Base-by-base conservation (phyloP, 2,329 filamentous ascomycete genomes). In the Talaromyces piceae region DNA sequence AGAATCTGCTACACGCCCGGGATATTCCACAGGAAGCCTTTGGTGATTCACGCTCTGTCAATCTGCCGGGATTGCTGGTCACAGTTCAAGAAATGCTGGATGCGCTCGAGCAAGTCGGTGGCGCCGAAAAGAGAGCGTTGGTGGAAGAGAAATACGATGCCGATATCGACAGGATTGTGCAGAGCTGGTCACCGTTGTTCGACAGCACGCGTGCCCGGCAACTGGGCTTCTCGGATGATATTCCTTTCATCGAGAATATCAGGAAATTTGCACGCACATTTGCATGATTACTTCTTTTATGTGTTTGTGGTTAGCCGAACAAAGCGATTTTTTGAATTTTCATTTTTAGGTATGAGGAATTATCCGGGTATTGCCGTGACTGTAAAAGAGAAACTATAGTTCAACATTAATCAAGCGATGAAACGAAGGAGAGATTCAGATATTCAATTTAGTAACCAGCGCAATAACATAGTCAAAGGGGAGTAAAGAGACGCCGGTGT, bases 11-110 rank as follows among this genome's bases (percentile, higher is more conserved):
- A 25, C 73, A 77, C 58, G 76, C 77, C 4, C 68, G 76, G 47
- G 70, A 71, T 16, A 62, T 82, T 20, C 71, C 74, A 2, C 70
- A 65, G 27, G 77, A 79, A 57, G 71, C 68, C 23, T 76, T 81
- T 65, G 74, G 77, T 45, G 74, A 74, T 50, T 71, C 78, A 33
- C 72, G 78, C 50, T 73, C 80, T 1, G 66, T 78, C 11, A 75
- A 77, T 62, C 61, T 82, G 44, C 79, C 79, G 0, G 79, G 79
- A 55, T 62, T 81, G 51, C 73, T 76, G 41, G 76, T 80, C 3
- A 80, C 73, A 28, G 71, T 81, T n/a, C 76, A 81, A 64, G 76
- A 83, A 59, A 74, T 83, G 68, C 70, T 82, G 68, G 78, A 82
- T 61, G 78, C 77, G 23, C 62, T 84, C 57, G 76, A 72, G 47